These are phyloP conservation scores for Colletotrichum brevisporum DNA, from an alignment of 2,329 filamentous ascomycete genomes.

Conservation along the genomic window DNA sequence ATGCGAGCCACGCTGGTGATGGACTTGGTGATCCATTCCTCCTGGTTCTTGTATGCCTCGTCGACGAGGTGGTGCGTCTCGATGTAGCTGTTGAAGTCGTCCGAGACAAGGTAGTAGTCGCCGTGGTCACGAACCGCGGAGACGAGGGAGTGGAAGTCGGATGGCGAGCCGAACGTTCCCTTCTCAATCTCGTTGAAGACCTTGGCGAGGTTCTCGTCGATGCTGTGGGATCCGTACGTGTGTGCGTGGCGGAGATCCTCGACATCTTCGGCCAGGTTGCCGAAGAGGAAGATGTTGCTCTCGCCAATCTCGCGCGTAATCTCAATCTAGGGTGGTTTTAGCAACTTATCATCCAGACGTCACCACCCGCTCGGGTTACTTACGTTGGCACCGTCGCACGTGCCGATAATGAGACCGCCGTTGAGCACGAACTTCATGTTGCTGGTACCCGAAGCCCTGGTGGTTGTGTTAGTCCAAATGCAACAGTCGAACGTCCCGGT, in stretches of 20 bases:
- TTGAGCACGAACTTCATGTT: slow-evolving; percentile 99
- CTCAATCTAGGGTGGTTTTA: slow-evolving; percentile 75
- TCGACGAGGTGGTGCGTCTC: slow-evolving; percentile 93
- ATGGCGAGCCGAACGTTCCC: slow-evolving; percentile 84
- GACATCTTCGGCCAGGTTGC: slow-evolving; percentile 94
- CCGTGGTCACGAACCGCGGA: slow-evolving; percentile 91
- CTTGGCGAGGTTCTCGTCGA: slow-evolving; percentile 82
- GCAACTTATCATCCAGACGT: slow-evolving; percentile 23
- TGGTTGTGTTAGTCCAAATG: slow-evolving; percentile 38
- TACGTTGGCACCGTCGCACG: slow-evolving; percentile 97
- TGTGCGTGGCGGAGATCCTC: slow-evolving; percentile 94
- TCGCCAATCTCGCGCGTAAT: slow-evolving; percentile 98
- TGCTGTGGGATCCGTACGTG: slow-evolving; percentile 82
- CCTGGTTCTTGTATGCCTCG: slow-evolving; percentile 90
- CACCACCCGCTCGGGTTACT: slow-evolving; percentile 54
- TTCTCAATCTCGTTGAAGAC: slow-evolving; percentile 89
- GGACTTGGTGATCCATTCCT: slow-evolving; percentile 91
- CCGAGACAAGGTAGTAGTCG: slow-evolving; percentile 97
- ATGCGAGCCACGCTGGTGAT: slow-evolving; percentile 92
- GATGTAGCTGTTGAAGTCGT: slow-evolving; percentile 96
- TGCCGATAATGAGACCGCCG: slow-evolving; percentile 96
- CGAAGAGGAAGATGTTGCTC: slow-evolving; percentile 98
- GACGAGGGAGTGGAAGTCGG: slow-evolving; percentile 86
- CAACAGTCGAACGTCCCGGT: neutral
- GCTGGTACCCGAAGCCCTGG: slow-evolving; percentile 82